Evolutionary conservation across 1,139 yeast genomes (phyloP).

Genomic region (Diutina catenulata): DNA sequence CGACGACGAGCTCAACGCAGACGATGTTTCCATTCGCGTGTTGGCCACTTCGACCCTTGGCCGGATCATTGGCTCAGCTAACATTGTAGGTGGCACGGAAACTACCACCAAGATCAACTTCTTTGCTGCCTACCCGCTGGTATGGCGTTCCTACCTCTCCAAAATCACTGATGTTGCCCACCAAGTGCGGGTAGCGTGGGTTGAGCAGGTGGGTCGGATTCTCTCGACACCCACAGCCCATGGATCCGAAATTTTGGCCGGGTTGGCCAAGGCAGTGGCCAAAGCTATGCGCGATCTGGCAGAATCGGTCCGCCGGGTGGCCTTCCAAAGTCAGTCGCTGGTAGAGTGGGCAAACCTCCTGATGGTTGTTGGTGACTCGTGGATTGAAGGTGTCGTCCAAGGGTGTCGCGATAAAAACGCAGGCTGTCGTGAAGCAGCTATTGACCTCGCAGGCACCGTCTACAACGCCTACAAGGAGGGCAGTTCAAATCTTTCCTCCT

Average conservation of each 20-base stretch:
- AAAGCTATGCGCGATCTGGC: not conserved
- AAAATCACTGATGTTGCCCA: constrained; percentile 62
- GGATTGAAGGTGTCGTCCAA: constrained; percentile 35
- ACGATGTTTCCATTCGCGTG: constrained; percentile 47
- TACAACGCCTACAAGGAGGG: too few relatives aligned
- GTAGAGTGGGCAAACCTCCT: not conserved
- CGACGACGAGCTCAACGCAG: constrained; percentile 72
- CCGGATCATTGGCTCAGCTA: constrained; percentile 34
- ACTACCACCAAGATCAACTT: constrained; percentile 32
- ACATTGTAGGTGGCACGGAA: constrained; percentile 8
- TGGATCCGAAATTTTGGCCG: not conserved
- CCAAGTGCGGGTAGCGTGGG: constrained; percentile 61
- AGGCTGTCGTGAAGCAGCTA: constrained; percentile 53
- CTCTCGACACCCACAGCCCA: not conserved
- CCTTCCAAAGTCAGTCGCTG: not conserved
- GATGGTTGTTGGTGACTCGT: not conserved
- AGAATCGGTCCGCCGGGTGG: not conserved
- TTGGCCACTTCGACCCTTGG: constrained; percentile 72
- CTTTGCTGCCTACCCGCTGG: constrained; percentile 42
- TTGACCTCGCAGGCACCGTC: constrained; percentile 41
- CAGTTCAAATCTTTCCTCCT: too few relatives aligned
- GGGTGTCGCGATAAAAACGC: constrained; percentile 59
- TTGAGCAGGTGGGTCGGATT: constrained; percentile 27
- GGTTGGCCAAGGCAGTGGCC: not conserved
- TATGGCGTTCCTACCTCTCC: constrained; percentile 65